Evolutionary conservation across 106 monocot genomes (phyloP).

Genomic region (Dendrobium chrysotoxum): DNA sequence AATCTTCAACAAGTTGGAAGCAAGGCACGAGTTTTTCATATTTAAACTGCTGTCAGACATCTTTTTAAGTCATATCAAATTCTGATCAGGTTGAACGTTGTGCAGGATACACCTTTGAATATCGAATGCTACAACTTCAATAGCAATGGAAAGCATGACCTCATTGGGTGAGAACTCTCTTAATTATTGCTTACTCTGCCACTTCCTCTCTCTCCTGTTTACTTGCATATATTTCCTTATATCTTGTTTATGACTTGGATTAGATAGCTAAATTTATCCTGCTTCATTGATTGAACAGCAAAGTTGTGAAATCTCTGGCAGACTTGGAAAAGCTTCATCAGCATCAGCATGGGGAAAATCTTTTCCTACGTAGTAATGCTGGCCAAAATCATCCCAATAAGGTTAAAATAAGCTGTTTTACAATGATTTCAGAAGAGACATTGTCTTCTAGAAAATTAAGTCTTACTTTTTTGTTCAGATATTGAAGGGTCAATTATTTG

Average conservation of each 20-base stretch:
- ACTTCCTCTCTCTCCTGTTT: not conserved
- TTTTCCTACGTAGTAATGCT: conserved; percentile 44
- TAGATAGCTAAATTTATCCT: not conserved
- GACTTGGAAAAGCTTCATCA: conserved; percentile 70
- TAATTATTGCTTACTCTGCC: not conserved
- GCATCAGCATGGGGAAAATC: conserved; percentile 45
- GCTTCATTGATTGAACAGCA: conserved; percentile 39
- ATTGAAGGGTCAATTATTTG: conserved; percentile 63
- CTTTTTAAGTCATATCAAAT: conserved; percentile 1
- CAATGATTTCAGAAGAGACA: not conserved
- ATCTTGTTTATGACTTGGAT: too few relatives aligned
- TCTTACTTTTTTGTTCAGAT: conserved; percentile 27
- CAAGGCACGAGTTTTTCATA: conserved; percentile 42
- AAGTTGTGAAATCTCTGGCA: conserved; percentile 66
- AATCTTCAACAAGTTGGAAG: conserved; percentile 91
- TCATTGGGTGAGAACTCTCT: conserved; percentile 60
- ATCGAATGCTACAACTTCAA: conserved; percentile 95
- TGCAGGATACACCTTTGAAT: conserved; percentile 66
- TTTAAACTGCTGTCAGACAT: not conserved
- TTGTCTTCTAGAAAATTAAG: not conserved
- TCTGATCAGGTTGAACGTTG: not conserved
- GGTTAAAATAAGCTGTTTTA: conserved; percentile 20
- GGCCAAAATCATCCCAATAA: conserved; percentile 43
- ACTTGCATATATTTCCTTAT: not conserved
- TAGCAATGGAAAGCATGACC: conserved; percentile 82